These are phyloP conservation scores for Starmerella riodocensis DNA, from an alignment of 805 yeast genomes.

Conservation along the genomic window DNA sequence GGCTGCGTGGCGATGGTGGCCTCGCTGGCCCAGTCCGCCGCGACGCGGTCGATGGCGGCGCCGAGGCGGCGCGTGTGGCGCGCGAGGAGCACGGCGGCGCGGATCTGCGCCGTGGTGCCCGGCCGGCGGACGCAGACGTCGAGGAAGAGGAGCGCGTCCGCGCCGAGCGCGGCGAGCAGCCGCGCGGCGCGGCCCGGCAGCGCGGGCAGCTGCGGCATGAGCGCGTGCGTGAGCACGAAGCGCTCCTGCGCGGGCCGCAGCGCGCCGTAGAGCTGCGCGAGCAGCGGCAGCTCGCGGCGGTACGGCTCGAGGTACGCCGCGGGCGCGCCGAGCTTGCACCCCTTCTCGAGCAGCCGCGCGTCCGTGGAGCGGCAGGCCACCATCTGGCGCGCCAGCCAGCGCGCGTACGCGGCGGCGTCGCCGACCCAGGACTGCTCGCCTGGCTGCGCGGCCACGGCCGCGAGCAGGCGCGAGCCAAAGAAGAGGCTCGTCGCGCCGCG, in stretches of 20 bases:
- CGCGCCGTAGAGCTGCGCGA: not conserved
- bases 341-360: constrained; percentile 16
- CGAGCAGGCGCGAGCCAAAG: constrained; percentile 16
- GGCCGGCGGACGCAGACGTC: constrained; percentile 2
- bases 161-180: constrained; percentile 13
- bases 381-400: constrained; percentile 21
- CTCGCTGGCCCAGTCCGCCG: constrained; percentile 30
- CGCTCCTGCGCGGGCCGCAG: constrained; percentile 16
- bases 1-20: constrained; percentile 32
- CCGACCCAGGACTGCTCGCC: constrained; percentile 15
- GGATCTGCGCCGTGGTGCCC: constrained; percentile 6
- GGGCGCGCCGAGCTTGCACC: constrained; percentile 22
- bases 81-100: constrained; percentile 19
- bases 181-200: constrained; percentile 11
- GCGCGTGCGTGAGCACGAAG: constrained; percentile 12
- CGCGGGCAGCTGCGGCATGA: constrained; percentile 5
- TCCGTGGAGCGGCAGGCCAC: constrained; percentile 2
- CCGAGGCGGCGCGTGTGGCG: not conserved
- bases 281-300: constrained; percentile 1
- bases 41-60: constrained; percentile 6
- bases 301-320: constrained; percentile 5
- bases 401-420: constrained; percentile 13
- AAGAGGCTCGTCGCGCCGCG: constrained; percentile 3
- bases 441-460: not conserved
- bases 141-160: constrained; percentile 6